Percentiles rank a stretch among this genome's conserved stretches.
Evolutionary conservation across 805 yeast species (phyloP).

Genomic region (Teunomyces barrocoloradensis): DNA sequence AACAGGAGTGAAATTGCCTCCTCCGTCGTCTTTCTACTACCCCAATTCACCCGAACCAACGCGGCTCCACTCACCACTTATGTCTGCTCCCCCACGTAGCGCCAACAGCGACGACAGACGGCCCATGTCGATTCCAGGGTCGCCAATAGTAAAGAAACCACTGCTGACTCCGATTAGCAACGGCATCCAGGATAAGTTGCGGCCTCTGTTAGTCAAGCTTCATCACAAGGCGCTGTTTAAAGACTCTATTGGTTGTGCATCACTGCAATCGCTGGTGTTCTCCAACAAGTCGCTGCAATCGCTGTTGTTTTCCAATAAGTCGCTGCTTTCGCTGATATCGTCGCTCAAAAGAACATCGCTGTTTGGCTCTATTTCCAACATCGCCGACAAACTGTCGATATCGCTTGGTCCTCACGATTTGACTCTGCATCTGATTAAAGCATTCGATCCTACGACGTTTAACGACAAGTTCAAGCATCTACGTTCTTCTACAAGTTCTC

Average conservation of each 20-base stretch:
- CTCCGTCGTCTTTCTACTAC: conserved; percentile 18
- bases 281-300: conserved; percentile 33
- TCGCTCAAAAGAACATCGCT: conserved; percentile 26
- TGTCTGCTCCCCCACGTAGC: conserved; percentile 3
- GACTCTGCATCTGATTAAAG: conserved; percentile 1
- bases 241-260: conserved; percentile 25
- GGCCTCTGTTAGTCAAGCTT: conserved; percentile 37
- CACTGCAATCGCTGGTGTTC: conserved; percentile 25
- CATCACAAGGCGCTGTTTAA: conserved; percentile 14
- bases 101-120: conserved; percentile 1
- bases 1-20: conserved; percentile 17
- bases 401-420: conserved; percentile 20
- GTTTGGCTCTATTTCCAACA: conserved; percentile 29
- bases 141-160: conserved; percentile 14
- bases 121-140: conserved; percentile 10
- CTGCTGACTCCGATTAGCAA: conserved; percentile 16
- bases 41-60: conserved; percentile 7
- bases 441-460: not conserved
- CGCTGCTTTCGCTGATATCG: conserved; percentile 31
- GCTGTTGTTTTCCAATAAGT: conserved; percentile 37
- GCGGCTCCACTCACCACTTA: conserved; percentile 2
- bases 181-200: conserved; percentile 25
- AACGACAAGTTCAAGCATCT: conserved; percentile 5
- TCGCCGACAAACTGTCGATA: conserved; percentile 13
- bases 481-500: conserved; percentile 17